A percentile compares a stretch with the other conserved stretches of the same genome.
These are phyloP conservation scores for Priceomyces haplophilus DNA, from an alignment of 805 yeast genomes.

Conservation along the genomic window DNA sequence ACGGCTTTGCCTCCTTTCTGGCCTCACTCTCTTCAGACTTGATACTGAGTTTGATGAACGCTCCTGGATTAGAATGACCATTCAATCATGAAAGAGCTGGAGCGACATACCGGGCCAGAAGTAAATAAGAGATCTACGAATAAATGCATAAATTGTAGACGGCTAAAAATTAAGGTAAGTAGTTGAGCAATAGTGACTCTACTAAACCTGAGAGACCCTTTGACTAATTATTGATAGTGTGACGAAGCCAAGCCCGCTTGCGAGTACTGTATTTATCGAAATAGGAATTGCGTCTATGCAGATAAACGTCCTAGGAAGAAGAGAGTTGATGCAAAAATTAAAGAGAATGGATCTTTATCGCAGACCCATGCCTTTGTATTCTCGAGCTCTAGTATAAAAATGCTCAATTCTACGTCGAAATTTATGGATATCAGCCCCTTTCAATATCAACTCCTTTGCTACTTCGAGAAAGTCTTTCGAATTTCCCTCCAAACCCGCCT, in stretches of 20 bases:
- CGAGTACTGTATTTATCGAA: slow-evolving; percentile 26
- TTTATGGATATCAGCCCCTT: slow-evolving; percentile 17
- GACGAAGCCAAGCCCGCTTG: slow-evolving; percentile 24
- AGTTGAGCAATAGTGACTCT: background rate
- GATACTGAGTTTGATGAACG: background rate
- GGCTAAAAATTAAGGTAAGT: slow-evolving; percentile 13
- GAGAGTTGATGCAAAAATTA: background rate
- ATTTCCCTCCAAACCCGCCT: background rate
- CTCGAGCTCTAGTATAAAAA: background rate
- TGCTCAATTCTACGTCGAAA: slow-evolving; percentile 10
- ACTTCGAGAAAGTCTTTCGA: slow-evolving; percentile 17
- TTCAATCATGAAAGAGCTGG: background rate
- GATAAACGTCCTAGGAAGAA: background rate
- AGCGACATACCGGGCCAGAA: background rate
- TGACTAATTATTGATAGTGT: slow-evolving; percentile 13
- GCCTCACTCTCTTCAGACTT: background rate
- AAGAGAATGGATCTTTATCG: background rate
- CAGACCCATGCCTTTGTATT: background rate
- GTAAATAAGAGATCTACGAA: slow-evolving; percentile 3
- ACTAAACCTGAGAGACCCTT: background rate
- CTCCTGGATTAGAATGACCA: background rate
- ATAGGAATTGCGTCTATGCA: slow-evolving; percentile 19
- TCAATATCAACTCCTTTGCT: slow-evolving; percentile 18
- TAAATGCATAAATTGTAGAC: slow-evolving; percentile 12
- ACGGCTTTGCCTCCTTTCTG: background rate